These are phyloP conservation scores for Pleodorina starrii DNA, from an alignment of 139 green algal species.

Conservation along the genomic window DNA sequence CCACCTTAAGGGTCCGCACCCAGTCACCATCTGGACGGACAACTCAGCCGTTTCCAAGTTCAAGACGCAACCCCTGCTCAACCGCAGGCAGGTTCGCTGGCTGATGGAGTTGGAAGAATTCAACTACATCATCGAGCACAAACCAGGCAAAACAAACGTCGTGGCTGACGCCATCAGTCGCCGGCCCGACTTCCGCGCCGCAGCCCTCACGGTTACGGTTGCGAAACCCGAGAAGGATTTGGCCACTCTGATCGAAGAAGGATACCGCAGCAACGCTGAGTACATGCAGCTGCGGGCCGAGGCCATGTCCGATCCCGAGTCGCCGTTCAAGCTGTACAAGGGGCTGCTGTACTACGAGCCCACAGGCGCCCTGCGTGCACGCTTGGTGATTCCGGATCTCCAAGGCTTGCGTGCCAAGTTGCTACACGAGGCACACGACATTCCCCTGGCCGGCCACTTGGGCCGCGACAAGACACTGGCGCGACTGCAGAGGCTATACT, in stretches of 20 bases:
- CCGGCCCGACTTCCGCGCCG: not conserved
- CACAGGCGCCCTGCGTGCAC: not conserved
- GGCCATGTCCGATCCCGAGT: constrained; percentile 21
- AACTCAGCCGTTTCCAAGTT: too few relatives aligned
- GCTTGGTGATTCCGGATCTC: not conserved
- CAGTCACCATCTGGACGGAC: too few relatives aligned
- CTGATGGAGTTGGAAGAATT: constrained; percentile 6
- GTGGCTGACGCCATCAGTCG: constrained; percentile 52
- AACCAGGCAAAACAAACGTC: constrained; percentile 47
- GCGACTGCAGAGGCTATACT: not conserved
- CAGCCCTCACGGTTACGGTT: not conserved
- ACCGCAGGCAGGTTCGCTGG: constrained; percentile 14
- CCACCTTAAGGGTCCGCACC: not conserved
- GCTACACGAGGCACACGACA: constrained; percentile 43
- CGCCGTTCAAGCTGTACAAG: not conserved
- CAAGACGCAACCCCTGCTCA: too few relatives aligned
- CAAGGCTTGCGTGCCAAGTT: not conserved
- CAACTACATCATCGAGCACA: constrained; percentile 50
- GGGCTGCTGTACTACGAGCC: not conserved
- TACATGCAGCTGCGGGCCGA: not conserved
- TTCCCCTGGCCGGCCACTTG: constrained; percentile 44
- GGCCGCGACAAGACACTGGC: constrained; percentile 44
- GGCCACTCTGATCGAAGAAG: too few relatives aligned
- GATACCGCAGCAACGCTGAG: too few relatives aligned
- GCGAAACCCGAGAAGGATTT: too few relatives aligned